phyloP scores from a whole-genome alignment of 2,329 filamentous ascomycete genomes.

The Trichoderma sp. region DNA sequence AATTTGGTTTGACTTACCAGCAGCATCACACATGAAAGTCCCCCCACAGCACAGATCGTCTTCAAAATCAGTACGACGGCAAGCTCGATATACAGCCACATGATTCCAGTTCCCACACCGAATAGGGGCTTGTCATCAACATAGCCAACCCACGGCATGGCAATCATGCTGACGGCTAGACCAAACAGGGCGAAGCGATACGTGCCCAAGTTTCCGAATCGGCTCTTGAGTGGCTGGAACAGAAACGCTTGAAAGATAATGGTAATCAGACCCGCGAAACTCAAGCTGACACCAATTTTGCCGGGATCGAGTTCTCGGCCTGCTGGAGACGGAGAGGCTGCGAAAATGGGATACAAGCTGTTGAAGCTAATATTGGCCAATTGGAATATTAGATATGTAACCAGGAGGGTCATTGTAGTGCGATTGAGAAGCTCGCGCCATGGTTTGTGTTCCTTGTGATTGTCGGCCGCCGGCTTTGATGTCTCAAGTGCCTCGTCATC shows the following conservation, averaged over 20 bases:
- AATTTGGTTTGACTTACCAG: constrained; percentile 55
- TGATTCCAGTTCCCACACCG: constrained; percentile 59
- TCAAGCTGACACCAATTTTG: constrained; percentile 82
- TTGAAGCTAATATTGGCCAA: constrained; percentile 94
- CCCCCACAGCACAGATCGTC: constrained; percentile 85
- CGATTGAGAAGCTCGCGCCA: constrained; percentile 66
- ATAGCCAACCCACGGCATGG: constrained; percentile 90
- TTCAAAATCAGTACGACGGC: constrained; percentile 79
- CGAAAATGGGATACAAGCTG: constrained; percentile 91
- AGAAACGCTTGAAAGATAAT: constrained; percentile 87
- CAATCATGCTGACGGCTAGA: constrained; percentile 75
- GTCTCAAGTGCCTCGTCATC: neutral
- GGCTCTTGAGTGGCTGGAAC: constrained; percentile 74
- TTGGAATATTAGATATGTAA: constrained; percentile 90
- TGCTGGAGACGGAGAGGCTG: constrained; percentile 68
- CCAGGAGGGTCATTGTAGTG: constrained; percentile 76
- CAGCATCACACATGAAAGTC: constrained; percentile 82
- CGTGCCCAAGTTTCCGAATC: constrained; percentile 79
- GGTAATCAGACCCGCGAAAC: constrained; percentile 78
- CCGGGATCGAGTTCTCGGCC: constrained; percentile 73
- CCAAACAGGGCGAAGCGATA: constrained; percentile 77
- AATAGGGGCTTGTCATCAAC: constrained; percentile 56
- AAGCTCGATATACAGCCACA: constrained; percentile 78
- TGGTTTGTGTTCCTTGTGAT: constrained; percentile 21
- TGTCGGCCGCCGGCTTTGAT: neutral